Evolutionary conservation across 169 alveolate species (phyloP).

Genomic region (Miamiensis avidus): DNA sequence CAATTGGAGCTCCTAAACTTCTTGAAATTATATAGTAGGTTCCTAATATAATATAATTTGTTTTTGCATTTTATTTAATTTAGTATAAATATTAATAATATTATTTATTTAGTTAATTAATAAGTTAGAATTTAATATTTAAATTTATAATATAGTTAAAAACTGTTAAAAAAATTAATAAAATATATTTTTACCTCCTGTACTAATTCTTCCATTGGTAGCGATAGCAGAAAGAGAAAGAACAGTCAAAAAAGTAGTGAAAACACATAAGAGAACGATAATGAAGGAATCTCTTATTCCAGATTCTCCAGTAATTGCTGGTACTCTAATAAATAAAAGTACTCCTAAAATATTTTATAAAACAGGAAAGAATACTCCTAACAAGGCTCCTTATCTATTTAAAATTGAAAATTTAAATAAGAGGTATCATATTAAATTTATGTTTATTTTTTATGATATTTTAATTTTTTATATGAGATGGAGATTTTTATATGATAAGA

Average conservation of each 20-base stretch:
- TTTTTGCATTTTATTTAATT: too few relatives aligned
- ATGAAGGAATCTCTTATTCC: conserved; percentile 56
- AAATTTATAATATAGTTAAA: too few relatives aligned
- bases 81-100: too few relatives aligned
- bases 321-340: conserved; percentile 67
- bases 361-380: conserved; percentile 70
- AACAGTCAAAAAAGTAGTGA: conserved; percentile 63
- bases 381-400: background rate
- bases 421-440: too few relatives aligned
- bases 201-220: conserved; percentile 77
- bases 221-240: conserved; percentile 76
- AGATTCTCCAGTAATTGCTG: conserved; percentile 68
- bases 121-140: too few relatives aligned
- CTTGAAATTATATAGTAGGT: conserved; percentile 72
- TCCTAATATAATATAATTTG: background rate
- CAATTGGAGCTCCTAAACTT: conserved; percentile 79
- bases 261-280: conserved; percentile 31
- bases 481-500: too few relatives aligned
- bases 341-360: conserved; percentile 71
- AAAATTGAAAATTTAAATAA: too few relatives aligned
- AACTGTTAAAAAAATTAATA: too few relatives aligned
- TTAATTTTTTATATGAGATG: too few relatives aligned
- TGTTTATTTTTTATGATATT: too few relatives aligned
- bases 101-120: too few relatives aligned
- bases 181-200: conserved; percentile 54